Percentiles rank a stretch among this genome's conserved stretches.
These are phyloP conservation scores for Aspergillus vadensis DNA, from an alignment of 2,329 filamentous ascomycete species.

Conservation along the genomic window DNA sequence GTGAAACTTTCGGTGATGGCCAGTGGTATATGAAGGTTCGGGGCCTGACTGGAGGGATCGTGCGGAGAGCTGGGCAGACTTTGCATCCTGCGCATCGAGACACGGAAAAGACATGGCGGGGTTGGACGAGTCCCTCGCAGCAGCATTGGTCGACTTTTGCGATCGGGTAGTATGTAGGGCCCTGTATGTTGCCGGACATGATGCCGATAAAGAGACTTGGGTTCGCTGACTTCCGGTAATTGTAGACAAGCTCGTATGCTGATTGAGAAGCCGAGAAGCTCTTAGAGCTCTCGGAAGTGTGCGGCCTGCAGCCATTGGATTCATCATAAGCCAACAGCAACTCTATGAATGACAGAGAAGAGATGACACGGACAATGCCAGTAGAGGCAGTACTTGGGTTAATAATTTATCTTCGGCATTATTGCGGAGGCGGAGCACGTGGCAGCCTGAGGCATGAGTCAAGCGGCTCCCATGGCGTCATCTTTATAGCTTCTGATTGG, in stretches of 20 bases:
- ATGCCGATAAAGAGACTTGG: not conserved
- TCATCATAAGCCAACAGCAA: slow-evolving; percentile 17
- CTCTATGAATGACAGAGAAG: too few relatives aligned
- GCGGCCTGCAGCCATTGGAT: slow-evolving; percentile 18
- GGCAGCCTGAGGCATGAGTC: not conserved
- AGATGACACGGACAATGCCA: too few relatives aligned
- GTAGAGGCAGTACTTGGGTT: too few relatives aligned
- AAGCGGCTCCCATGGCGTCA: not conserved
- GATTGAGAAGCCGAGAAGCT: slow-evolving; percentile 13
- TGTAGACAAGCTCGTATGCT: slow-evolving; percentile 7
- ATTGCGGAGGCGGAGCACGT: not conserved
- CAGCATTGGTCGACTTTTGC: slow-evolving; percentile 59
- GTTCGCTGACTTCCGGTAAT: slow-evolving; percentile 14
- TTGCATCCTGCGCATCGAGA: slow-evolving; percentile 78
- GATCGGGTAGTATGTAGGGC: slow-evolving; percentile 26
- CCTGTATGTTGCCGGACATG: slow-evolving; percentile 10
- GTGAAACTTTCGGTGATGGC: slow-evolving; percentile 76
- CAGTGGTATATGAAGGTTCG: slow-evolving; percentile 91
- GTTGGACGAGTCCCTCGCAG: too few relatives aligned
- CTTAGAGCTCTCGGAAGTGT: slow-evolving; percentile 19
- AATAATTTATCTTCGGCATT: not conserved
- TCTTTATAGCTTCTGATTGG: not conserved
- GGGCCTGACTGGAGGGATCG: slow-evolving; percentile 73
- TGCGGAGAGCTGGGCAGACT: slow-evolving; percentile 71
- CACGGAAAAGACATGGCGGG: slow-evolving; percentile 88